Evolutionary conservation across 2,329 filamentous ascomycete species (phyloP).

Genomic region (Eutypella sp.): DNA sequence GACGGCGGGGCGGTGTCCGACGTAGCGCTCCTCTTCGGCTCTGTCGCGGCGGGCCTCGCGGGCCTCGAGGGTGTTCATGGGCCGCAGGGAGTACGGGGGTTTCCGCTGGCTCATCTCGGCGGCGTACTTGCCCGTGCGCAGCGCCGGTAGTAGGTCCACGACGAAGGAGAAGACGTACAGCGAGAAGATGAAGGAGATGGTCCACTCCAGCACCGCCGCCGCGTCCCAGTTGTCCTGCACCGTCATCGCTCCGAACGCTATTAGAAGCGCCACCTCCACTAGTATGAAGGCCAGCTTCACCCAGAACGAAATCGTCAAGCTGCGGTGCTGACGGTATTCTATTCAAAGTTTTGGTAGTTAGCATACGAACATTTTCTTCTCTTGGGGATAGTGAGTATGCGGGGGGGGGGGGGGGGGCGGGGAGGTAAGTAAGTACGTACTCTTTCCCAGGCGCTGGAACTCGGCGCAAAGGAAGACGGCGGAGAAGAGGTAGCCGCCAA

Average conservation of each 20-base stretch:
- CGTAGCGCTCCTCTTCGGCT: slow-evolving; percentile 19
- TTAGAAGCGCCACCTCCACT: slow-evolving; percentile 66
- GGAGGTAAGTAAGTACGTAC: slow-evolving; percentile 32
- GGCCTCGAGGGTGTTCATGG: slow-evolving; percentile 20
- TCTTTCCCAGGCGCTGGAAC: slow-evolving; percentile 78
- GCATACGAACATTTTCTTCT: background rate
- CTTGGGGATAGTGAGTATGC: background rate
- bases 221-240: slow-evolving; percentile 49
- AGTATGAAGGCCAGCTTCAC: slow-evolving; percentile 83
- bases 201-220: slow-evolving; percentile 75
- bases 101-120: too few relatives aligned
- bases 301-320: slow-evolving; percentile 78
- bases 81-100: slow-evolving; percentile 14
- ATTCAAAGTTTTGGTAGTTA: slow-evolving; percentile 2
- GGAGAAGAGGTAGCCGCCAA: slow-evolving; percentile 77
- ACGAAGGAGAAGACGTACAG: slow-evolving; percentile 85
- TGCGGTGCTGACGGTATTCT: slow-evolving; percentile 68
- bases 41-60: slow-evolving; percentile 20
- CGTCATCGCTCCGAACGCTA: slow-evolving; percentile 63
- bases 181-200: slow-evolving; percentile 78
- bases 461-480: slow-evolving; percentile 88
- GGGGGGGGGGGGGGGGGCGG: background rate
- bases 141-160: slow-evolving; percentile 79
- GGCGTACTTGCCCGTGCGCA: slow-evolving; percentile 41
- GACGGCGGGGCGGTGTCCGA: slow-evolving; percentile 8